Base-by-base conservation (phyloP, 148 eudicot species). In the Chenopodium album region DNA sequence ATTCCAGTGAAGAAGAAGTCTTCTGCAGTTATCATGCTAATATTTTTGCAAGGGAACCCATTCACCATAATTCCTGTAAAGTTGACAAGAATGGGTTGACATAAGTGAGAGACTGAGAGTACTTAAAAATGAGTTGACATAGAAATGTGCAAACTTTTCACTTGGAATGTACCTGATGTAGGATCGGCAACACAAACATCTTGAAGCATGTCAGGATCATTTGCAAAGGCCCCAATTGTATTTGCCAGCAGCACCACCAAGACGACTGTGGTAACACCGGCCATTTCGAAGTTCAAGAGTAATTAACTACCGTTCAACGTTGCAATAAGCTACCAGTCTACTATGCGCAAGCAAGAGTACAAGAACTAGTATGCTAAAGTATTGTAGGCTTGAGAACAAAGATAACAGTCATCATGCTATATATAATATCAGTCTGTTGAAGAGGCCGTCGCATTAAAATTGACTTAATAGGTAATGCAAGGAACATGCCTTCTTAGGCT, bases 161-260 rank as follows among this genome's bases (percentile, higher is more conserved):
- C 52, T 48, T 48, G 0, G 3, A 48, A 48, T 48, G 11, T 76
- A 85, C 87, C 85, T 37, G 79, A 66, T 22, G 34, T 8, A 17
- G 23, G 62, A 65, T 82, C 81, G 68, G 85, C 88, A 72, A 86
- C 83, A 59, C 85, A 86, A 32, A 86, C 44, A 83, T 86, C 88
- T 79, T 86, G 88, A 54, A 86, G 83, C 88, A 83, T 79, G 19
- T 86, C 88, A 17, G 88, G 70, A 68, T 86, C 88, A 72, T 63
- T 79, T 23, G 85, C 85, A 46, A 83, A 71, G 16, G 48, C 85
- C 17, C 66, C 47, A 69, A 68, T 41, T 37, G 73, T 60, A n/a
- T 46, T 37, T 0, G 83, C 81, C 13, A 83, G 44, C 44, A 86
- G 66, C 64, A 82, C 54, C 73, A 75, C 63, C 62, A 76, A 54